Evolutionary conservation across 2,329 filamentous ascomycete species (phyloP), one percentile per base, ranked within the genome.

Genomic region (Oidium heveae): DNA sequence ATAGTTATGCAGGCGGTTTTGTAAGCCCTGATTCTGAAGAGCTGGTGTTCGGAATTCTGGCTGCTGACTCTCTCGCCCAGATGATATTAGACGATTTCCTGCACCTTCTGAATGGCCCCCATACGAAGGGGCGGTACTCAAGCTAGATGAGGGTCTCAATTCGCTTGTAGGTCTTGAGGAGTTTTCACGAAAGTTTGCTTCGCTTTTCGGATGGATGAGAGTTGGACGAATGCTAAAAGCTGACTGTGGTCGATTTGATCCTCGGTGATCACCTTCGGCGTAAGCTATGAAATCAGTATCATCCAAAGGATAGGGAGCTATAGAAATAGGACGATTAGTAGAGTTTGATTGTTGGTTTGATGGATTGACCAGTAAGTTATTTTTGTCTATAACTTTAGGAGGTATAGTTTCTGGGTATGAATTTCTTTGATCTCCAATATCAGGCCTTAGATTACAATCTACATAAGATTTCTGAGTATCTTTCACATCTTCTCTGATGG

Each of bases 281-380:
- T 39, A 52, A 36, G n/a, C 41, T 32, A 36, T 18, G 10, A 34
- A 44, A 44, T 54, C n/a, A 15, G 37, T 20, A 59, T 84, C 79
- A 59, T 84, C 81, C 52, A 80, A 73, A 0, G 83, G 83, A 61
- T 87, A 87, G 1, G 83, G 83, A 1, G 79, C 78, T 22, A 74
- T 71, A 28, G 62, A 64, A 4, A 58, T 56, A 22, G 62, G 59
- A 33, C 62, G 55, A 24, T 53, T 54, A 12, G 56, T 58, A 18
- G 47, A 28, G 18, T 5, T 32, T 32, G 28, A 32, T 32, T 4
- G 28, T 32, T 4, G 28, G 7, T 8, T 32, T 32, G 9, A 32
- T 32, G 28, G 28, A 32, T 8, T 32, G 9, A 8, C 28, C 3
- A 8, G 4, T 32, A 8, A 32, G 7, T 32, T 32, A 32, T 32